phyloP scores from a whole-genome alignment of 139 green algal genomes.

The Micractinium conductrix region DNA sequence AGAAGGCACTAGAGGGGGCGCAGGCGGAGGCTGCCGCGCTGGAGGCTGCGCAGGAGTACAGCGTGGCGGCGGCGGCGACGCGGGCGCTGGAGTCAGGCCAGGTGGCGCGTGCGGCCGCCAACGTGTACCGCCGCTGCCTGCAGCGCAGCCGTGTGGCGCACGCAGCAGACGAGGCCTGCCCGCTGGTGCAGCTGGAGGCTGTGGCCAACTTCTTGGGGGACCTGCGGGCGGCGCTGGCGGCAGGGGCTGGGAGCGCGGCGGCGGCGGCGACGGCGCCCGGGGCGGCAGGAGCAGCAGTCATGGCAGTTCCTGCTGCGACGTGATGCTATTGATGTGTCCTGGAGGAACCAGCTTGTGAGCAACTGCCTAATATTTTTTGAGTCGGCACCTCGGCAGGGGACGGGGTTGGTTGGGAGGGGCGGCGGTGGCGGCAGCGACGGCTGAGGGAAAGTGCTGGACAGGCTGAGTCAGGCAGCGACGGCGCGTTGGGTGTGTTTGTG shows the following conservation, averaged over 20 bases:
- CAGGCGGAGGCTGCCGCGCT: conserved; percentile 67
- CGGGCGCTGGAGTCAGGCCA: conserved; percentile 88
- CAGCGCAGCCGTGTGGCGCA: conserved; percentile 68
- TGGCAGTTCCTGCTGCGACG: no score
- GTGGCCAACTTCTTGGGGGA: conserved; percentile 88
- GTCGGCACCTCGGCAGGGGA: no score
- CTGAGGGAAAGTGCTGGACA: no score
- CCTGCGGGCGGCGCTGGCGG: conserved; percentile 43
- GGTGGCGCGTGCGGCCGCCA: conserved; percentile 72
- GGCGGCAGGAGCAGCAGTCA: neutral
- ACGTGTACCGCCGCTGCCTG: conserved; percentile 80
- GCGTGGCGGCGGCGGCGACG: conserved; percentile 67
- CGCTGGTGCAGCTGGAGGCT: conserved; percentile 85
- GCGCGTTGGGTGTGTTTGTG: no score
- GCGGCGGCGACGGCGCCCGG: neutral
- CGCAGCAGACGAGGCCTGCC: conserved; percentile 60
- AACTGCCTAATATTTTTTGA: no score
- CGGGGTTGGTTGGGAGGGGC: no score
- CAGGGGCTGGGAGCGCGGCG: neutral
- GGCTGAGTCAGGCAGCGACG: no score
- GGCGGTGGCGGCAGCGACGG: no score
- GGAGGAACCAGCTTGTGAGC: no score
- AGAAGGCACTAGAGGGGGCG: conserved; percentile 82
- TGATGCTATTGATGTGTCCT: no score
- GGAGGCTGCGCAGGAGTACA: conserved; percentile 77